Conservation (phyloP, 73 alveolate genomes). For the Paramecium pentaurelia region DNA sequence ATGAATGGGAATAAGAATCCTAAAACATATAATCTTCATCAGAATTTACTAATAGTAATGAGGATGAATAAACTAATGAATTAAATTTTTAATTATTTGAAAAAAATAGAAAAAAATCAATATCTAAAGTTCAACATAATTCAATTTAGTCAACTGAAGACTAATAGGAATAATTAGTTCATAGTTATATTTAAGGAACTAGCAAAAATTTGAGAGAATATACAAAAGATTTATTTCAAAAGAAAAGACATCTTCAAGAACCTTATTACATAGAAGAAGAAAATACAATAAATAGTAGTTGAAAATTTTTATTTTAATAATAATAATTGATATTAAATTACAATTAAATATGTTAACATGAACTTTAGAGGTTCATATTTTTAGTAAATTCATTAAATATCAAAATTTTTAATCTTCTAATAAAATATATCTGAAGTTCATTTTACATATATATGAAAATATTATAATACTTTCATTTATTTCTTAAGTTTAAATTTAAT, state of each 20-base stretch:
- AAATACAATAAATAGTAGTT: conserved; percentile 15
- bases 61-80: not conserved
- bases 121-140: not conserved
- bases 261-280: conserved; percentile 6
- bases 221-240: not conserved
- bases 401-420: no score
- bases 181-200: not conserved
- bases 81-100: not conserved
- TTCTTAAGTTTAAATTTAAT: no score
- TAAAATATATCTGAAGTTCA: no score
- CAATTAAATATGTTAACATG: not conserved
- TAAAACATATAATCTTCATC: not conserved
- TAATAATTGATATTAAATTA: not conserved
- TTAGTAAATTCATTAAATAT: not conserved
- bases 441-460: no score
- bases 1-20: not conserved
- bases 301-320: not conserved
- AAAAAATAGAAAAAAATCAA: not conserved
- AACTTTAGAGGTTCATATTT: no score
- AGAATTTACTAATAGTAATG: not conserved
- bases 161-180: not conserved
- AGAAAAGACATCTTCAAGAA: not conserved
- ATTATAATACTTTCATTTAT: no score
- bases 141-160: not conserved
- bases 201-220: not conserved